Evolutionary conservation across 352 stramenopile species (phyloP).

Genomic region (Globisporangium sylvaticum): DNA sequence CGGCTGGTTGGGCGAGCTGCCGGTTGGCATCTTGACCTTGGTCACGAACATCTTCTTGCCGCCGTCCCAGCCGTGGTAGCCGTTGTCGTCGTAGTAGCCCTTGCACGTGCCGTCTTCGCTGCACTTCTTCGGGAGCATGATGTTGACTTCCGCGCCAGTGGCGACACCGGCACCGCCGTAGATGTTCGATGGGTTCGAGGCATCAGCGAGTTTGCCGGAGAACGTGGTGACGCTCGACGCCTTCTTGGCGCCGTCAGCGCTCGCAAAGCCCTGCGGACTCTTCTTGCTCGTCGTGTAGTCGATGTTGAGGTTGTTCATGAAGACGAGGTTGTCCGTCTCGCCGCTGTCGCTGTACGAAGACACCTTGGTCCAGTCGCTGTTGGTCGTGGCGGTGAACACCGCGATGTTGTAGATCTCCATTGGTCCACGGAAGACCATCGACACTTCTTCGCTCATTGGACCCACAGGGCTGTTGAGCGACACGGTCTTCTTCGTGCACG

Average conservation of each 20-base stretch:
- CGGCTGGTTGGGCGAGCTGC: constrained; percentile 39
- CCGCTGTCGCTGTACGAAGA: constrained; percentile 37
- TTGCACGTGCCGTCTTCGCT: constrained; percentile 37
- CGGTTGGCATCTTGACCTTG: constrained; percentile 57
- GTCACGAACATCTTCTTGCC: constrained; percentile 79
- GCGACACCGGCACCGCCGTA: constrained; percentile 47
- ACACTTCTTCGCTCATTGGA: constrained; percentile 49
- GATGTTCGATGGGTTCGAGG: constrained; percentile 33
- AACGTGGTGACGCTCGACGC: constrained; percentile 38
- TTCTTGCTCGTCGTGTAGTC: constrained; percentile 41
- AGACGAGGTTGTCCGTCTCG: constrained; percentile 44
- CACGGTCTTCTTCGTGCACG: constrained; percentile 31
- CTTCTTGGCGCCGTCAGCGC: constrained; percentile 25
- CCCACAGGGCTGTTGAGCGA: constrained; percentile 35
- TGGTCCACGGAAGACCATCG: constrained; percentile 51
- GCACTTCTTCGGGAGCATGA: constrained; percentile 63
- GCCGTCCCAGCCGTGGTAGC: constrained; percentile 68
- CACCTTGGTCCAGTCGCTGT: constrained; percentile 35
- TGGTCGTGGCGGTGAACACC: constrained; percentile 31
- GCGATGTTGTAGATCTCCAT: constrained; percentile 64
- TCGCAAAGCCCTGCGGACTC: constrained; percentile 47
- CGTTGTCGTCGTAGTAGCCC: constrained; percentile 66
- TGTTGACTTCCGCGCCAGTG: constrained; percentile 73
- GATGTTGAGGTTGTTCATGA: constrained; percentile 65
- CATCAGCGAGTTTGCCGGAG: constrained; percentile 41